Evolutionary conservation across 1,284 basidiomycete species (phyloP), one percentile per base, ranked within the genome.

Genomic region (Apiotrichum siamense): DNA sequence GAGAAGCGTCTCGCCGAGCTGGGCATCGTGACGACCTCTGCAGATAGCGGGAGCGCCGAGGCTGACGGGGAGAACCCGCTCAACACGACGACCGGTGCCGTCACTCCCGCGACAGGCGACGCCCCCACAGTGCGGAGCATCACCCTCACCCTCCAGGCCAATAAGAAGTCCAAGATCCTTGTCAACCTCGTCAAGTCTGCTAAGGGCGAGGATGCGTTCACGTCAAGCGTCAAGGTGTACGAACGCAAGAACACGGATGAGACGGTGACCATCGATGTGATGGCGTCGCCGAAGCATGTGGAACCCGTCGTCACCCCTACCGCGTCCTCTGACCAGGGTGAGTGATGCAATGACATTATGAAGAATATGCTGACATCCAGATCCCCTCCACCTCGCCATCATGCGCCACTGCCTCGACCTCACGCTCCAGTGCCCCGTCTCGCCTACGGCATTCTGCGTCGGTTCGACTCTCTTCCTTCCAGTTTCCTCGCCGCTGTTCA

Each of bases 381-480:
- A 72, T 44, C 55, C 65, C 1, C 60, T 70, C n/a, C 65, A 72
- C 46, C 55, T 67, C 20, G 63, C 63, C 7, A 60, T 72, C 49
- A 70, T 75, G 61, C 54, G 54, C 20, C 65, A 70, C 50, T 73
- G 71, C 37, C 66, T 75, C 13, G 50, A 68, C 10, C 62, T 74
- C 29, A 71, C 74, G 13, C 56, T 65, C 17, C 53, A 65, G 29
- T 74, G 73, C 41, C 60, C 62, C 23, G 65, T 72, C 2, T 70
- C 70, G 7, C 81, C 82, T 3, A 86, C 86, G 0, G 94, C 93
- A 0, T 99, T 97, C 72, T 96, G 88, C 66, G 96, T 99, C 20
- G 94, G 96, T 31, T 94, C 88, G 62, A 81, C 91, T 31, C 76
- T 97, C 42, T 83, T 86, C 31, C 61, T 75, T 68, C 78, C 52